phyloP scores from a whole-genome alignment of 768 basidiomycete species.

The Fistulinella prunicolor region DNA sequence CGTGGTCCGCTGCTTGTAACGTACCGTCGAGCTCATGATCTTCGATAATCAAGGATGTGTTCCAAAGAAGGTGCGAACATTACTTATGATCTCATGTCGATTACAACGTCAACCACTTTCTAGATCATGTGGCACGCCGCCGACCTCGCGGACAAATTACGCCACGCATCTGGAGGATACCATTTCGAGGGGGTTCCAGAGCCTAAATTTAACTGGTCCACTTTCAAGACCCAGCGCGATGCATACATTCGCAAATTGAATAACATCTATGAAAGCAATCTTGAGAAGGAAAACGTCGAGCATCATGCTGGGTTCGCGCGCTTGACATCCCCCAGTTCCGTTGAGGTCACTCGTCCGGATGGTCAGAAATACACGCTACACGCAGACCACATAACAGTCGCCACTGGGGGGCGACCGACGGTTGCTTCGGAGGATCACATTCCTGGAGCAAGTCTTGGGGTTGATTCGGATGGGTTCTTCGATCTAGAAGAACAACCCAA shows the following conservation, averaged over 20 bases:
- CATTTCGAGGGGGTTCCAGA: slow-evolving; percentile 58
- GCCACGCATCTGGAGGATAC: slow-evolving; percentile 70
- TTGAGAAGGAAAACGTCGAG: slow-evolving; percentile 84
- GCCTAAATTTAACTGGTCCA: slow-evolving; percentile 81
- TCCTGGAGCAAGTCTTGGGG: slow-evolving; percentile 88
- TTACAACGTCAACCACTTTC: neutral
- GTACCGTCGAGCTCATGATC: slow-evolving; percentile 2
- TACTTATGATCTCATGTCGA: neutral
- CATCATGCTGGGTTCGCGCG: slow-evolving; percentile 76
- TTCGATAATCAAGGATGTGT: slow-evolving; percentile 70
- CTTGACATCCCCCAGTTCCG: slow-evolving; percentile 62
- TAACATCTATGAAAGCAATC: slow-evolving; percentile 88
- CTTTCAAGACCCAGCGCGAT: slow-evolving; percentile 92
- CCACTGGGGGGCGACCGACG: slow-evolving; percentile 83
- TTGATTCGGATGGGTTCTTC: slow-evolving; percentile 96
- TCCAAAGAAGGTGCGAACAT: slow-evolving; percentile 77
- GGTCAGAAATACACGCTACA: slow-evolving; percentile 69
- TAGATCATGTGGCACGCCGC: slow-evolving; percentile 99
- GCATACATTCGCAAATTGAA: slow-evolving; percentile 91
- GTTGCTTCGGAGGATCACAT: slow-evolving; percentile 75
- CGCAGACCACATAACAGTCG: slow-evolving; percentile 77
- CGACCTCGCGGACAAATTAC: slow-evolving; percentile 82
- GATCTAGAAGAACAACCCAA: slow-evolving; percentile 87
- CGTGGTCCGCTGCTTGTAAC: slow-evolving; percentile 28
- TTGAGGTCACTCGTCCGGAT: slow-evolving; percentile 71